phyloP scores from a whole-genome alignment of 306 rosid genomes.

The Ceratonia siliqua region DNA sequence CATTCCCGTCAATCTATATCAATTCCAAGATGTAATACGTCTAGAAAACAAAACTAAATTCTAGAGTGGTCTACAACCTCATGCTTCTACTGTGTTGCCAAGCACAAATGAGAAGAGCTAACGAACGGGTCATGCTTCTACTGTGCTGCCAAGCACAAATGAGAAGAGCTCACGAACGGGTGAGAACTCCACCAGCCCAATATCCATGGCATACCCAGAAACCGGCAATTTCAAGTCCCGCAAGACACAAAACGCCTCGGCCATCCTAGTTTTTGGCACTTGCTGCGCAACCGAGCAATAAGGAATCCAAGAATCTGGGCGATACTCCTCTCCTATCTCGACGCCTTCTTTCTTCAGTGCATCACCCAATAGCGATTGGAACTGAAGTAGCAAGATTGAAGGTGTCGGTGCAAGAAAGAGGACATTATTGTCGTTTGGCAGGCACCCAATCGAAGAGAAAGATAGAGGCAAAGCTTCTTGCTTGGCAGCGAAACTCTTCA shows the following conservation, averaged over 20 bases:
- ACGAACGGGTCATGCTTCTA: slow-evolving; percentile 74
- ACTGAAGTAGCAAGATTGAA: slow-evolving; percentile 66
- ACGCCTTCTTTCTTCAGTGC: slow-evolving; percentile 71
- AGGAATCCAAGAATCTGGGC: slow-evolving; percentile 77
- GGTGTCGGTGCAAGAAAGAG: slow-evolving; percentile 88
- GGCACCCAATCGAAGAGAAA: slow-evolving; percentile 67
- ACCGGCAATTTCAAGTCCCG: slow-evolving; percentile 89
- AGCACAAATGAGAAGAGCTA: slow-evolving; percentile 82
- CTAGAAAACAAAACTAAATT: not conserved
- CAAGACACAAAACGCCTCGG: slow-evolving; percentile 74
- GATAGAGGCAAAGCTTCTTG: slow-evolving; percentile 70
- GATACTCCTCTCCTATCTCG: slow-evolving; percentile 61
- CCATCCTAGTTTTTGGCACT: slow-evolving; percentile 69
- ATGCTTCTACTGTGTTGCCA: slow-evolving; percentile 64
- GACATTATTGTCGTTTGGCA: slow-evolving; percentile 60
- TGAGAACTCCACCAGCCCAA: slow-evolving; percentile 81
- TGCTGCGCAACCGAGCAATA: slow-evolving; percentile 74
- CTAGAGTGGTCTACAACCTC: slow-evolving; percentile 36
- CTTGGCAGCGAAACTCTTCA: slow-evolving; percentile 59
- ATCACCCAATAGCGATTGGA: slow-evolving; percentile 76
- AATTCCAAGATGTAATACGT: slow-evolving; percentile 24
- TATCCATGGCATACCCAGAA: slow-evolving; percentile 79
- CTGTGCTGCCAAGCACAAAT: slow-evolving; percentile 83
- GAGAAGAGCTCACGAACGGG: slow-evolving; percentile 86
- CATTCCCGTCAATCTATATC: slow-evolving; percentile 25